Base-by-base conservation (phyloP, 257 asterid species). In the Orobanche coerulescens region DNA sequence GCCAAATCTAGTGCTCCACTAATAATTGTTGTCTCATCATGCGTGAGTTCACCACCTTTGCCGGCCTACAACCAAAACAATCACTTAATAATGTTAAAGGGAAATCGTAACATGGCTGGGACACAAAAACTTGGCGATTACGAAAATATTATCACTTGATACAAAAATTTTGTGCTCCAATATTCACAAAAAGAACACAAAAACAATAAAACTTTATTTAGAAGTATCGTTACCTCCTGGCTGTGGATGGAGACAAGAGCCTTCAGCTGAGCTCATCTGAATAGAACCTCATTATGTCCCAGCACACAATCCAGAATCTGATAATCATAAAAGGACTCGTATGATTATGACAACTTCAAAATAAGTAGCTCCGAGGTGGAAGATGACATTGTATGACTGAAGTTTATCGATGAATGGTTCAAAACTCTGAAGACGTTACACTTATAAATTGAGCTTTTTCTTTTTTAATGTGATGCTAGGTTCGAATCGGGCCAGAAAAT, bases 1-100 rank as follows among this genome's bases (percentile, higher is more conserved):
- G 98, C 88, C 82, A 92, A 73, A 86, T 92, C 98, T 58, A 92
- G 83, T 12, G 98, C 96, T 64, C 98, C 98, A 65, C 94, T 88
- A 52, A 92, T 92, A 63, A 92, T 92, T 43, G 98, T 92, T 30
- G 98, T 88, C 84, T 92, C 98, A 57, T 92, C 96, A 61, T 84
- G 98, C 0, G 98, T 86, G 78, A 92, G 96, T 61, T 92, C 98
- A 56, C 96, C 96, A 4, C 98, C 98, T 78, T 88, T 92, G 31
- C 98, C 98, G 31, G 95, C 98, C 98, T 92, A 72, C 48, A 71
- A 37, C 64, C 12, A 30, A 67, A 52, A 67, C n/a, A 0, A 20
- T 24, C 5, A 64, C 52, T 57, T 39, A 46, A 56, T 43, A 20
- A 34, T 22, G 62, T 46, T 36, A 37, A 65, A 51, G 52, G 60